Evolutionary conservation across 148 eudicot species (phyloP).

Genomic region (Mesembryanthemum crystallinum): DNA sequence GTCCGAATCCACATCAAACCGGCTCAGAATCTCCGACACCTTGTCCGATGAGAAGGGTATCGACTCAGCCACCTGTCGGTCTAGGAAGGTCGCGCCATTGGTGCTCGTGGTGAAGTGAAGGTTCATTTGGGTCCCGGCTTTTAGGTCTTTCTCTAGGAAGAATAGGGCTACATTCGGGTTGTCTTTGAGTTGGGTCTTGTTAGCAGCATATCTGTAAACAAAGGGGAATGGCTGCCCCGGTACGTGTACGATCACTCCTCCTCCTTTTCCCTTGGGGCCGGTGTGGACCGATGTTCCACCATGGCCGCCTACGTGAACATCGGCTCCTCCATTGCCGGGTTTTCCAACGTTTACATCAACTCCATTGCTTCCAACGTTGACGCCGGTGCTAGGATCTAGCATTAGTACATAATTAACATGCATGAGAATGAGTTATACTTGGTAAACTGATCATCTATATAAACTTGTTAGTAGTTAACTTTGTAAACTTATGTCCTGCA

Average conservation of each 20-base stretch:
- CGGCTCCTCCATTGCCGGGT: constrained; percentile 35
- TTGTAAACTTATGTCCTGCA: no score
- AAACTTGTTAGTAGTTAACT: no score
- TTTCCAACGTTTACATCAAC: constrained; percentile 19
- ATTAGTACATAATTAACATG: neutral
- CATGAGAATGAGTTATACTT: neutral
- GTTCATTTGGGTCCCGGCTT: constrained; percentile 40
- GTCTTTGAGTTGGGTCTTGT: constrained; percentile 50
- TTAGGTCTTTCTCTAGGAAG: constrained; percentile 51
- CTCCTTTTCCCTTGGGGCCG: constrained; percentile 36
- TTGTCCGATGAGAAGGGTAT: constrained; percentile 60
- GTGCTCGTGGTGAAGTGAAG: constrained; percentile 41
- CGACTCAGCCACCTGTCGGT: constrained; percentile 40
- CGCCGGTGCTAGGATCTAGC: constrained; percentile 20
- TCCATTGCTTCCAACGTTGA: constrained; percentile 23
- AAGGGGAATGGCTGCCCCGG: constrained; percentile 35
- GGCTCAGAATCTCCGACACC: constrained; percentile 33
- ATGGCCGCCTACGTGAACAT: constrained; percentile 43
- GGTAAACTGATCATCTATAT: neutral
- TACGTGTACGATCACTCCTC: constrained; percentile 33
- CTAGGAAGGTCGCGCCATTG: constrained; percentile 38
- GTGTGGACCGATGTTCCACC: constrained; percentile 38
- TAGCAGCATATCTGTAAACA: constrained; percentile 46
- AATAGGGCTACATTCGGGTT: constrained; percentile 54
- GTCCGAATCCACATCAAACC: constrained; percentile 37